These are phyloP conservation scores for Huntiella decipiens DNA, from an alignment of 2,329 filamentous ascomycete species.

Conservation along the genomic window DNA sequence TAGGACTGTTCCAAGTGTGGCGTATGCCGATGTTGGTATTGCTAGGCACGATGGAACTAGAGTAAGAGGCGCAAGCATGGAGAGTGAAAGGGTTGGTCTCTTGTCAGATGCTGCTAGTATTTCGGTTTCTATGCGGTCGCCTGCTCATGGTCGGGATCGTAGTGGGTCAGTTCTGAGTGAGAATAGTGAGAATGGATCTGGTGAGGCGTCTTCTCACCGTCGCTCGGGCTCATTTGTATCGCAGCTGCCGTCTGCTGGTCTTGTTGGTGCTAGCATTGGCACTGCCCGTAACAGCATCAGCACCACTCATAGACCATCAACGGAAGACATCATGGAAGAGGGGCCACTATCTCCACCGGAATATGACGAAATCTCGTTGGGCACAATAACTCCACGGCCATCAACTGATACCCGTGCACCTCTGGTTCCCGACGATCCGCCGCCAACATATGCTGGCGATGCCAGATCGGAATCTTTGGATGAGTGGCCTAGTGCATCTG, in stretches of 20 bases:
- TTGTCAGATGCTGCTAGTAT: slow-evolving; percentile 55
- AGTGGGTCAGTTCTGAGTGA: slow-evolving; percentile 39
- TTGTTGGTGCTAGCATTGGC: background rate
- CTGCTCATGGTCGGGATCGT: slow-evolving; percentile 23
- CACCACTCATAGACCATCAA: background rate
- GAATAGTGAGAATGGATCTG: slow-evolving; percentile 21
- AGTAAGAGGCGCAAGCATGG: slow-evolving; percentile 51
- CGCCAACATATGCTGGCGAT: slow-evolving; percentile 31
- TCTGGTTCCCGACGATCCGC: slow-evolving; percentile 24
- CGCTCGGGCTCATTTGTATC: slow-evolving; percentile 16
- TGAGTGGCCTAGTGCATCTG: background rate
- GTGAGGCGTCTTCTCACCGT: slow-evolving; percentile 20
- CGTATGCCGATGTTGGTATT: slow-evolving; percentile 58
- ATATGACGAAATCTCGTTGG: slow-evolving; percentile 12
- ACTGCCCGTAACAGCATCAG: slow-evolving; percentile 6
- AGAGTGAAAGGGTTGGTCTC: slow-evolving; percentile 53
- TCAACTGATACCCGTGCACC: slow-evolving; percentile 11
- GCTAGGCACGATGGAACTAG: slow-evolving; percentile 61
- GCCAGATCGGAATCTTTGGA: background rate
- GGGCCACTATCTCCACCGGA: slow-evolving; percentile 1
- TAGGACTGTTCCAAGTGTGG: slow-evolving; percentile 53
- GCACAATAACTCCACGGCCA: slow-evolving; percentile 12
- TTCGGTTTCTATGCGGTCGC: slow-evolving; percentile 18
- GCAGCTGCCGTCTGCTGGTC: slow-evolving; percentile 7
- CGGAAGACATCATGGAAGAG: too few species aligned